Evolutionary conservation across 805 yeast species (phyloP), one percentile per base, ranked within the genome.

Genomic region (Yamadazyma philogaea): DNA sequence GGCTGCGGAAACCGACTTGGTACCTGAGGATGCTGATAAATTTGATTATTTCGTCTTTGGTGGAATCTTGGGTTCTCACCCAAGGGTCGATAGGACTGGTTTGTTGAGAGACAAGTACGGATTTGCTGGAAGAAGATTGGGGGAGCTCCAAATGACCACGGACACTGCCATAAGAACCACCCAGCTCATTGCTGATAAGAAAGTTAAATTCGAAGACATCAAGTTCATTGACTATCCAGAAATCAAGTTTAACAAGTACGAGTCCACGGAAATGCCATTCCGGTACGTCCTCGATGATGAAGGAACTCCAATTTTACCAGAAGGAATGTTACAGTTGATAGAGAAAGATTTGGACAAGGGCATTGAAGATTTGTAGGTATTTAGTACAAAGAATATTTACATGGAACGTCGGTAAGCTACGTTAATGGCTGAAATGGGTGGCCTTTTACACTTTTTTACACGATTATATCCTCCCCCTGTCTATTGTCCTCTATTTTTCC

Each of bases 221-320:
- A 77, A 78, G 43, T 91, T 87, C 60, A 79, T 91, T 40, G 98
- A 93, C 61, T 89, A 87, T 59, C 99, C 99, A 3, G 98, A 91
- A 63, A 84, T 91, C 53, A 79, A 88, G 59, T 91, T 86, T 68
- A 83, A 73, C 63, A 84, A 83, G 60, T 79, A 86, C 56, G 99
- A 93, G 63, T 86, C 95, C 3, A 89, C 96, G 0, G 97, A 91
- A 59, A 91, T 91, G 99, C 99, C 99, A 2, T 91, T 91, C 68
- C 75, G 99, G 58, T 91, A 91, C 55, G 84, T 91, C 14, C 64
- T 82, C 45, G 86, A 85, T 52, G 60, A 56, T 0, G 52, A 74
- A 1, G 79, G 78, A 3, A 74, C 77, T 47, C 98, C 99, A 1
- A 85, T 93, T 8, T 70, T 91, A 56, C 99, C 99, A 0, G 76